These are phyloP conservation scores for Onygena corvina DNA, from an alignment of 2,329 filamentous ascomycete species.

Conservation along the genomic window DNA sequence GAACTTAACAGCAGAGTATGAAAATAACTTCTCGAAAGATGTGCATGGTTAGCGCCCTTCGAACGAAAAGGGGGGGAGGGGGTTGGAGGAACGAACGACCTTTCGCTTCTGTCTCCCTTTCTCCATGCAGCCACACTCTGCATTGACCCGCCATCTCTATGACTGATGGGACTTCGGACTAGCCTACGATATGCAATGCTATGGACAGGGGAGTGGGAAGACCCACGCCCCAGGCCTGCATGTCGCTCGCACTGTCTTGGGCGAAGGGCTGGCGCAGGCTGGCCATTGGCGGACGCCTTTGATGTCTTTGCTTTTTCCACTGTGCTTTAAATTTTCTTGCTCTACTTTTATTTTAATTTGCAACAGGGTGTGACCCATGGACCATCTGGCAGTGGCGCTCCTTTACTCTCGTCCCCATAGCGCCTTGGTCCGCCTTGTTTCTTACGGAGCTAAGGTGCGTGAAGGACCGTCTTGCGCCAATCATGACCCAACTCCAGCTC, in stretches of 20 bases:
- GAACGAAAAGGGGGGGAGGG: slow-evolving; percentile 5
- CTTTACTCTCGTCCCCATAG: slow-evolving; percentile 2
- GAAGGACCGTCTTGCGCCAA: slow-evolving; percentile 4
- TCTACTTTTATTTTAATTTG: slow-evolving; percentile 3
- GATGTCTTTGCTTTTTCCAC: slow-evolving; percentile 4
- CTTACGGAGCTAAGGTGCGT: slow-evolving; percentile 5
- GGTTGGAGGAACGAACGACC: too few relatives aligned
- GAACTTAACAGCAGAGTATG: neutral
- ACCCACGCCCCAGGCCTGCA: slow-evolving; percentile 6
- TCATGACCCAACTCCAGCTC: neutral
- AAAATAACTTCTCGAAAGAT: neutral
- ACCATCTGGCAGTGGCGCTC: slow-evolving; percentile 8
- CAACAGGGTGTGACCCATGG: slow-evolving; percentile 5
- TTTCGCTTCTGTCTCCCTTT: neutral
- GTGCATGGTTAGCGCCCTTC: slow-evolving; percentile 8
- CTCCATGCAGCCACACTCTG: neutral
- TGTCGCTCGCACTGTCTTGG: neutral
- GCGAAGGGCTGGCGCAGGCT: neutral
- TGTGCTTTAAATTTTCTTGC: neutral
- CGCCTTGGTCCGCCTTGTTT: slow-evolving; percentile 8
- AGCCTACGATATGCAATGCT: too few relatives aligned
- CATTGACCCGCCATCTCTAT: slow-evolving; percentile 3
- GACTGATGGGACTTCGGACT: neutral
- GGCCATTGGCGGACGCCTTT: slow-evolving; percentile 1
- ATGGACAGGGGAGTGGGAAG: neutral